Evolutionary conservation across 208 protist genomes (phyloP).

Genomic region (Trypanosoma cruzi): DNA sequence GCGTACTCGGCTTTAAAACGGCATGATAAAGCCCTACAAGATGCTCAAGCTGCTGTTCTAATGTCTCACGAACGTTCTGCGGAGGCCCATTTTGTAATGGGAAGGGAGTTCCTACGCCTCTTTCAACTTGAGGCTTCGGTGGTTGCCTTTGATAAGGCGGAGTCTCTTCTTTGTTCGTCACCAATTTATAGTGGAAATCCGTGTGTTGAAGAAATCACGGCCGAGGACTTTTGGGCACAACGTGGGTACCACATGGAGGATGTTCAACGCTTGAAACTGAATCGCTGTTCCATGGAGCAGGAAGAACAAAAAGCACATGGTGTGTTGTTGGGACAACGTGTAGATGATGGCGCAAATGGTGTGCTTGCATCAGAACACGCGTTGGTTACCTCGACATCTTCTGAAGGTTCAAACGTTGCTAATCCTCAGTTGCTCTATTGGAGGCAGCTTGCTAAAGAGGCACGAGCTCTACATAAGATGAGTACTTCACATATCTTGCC

Average conservation of each 20-base stretch:
- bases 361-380: neutral
- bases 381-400: neutral
- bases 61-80: slow-evolving; percentile 50
- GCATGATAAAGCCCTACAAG: slow-evolving; percentile 62
- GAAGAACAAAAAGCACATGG: slow-evolving; percentile 29
- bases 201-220: slow-evolving; percentile 29
- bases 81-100: slow-evolving; percentile 71
- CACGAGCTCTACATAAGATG: slow-evolving; percentile 57
- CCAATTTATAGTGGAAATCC: neutral
- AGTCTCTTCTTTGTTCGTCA: slow-evolving; percentile 42
- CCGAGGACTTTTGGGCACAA: slow-evolving; percentile 77
- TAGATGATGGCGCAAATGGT: slow-evolving; percentile 2
- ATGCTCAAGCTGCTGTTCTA: slow-evolving; percentile 55
- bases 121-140: slow-evolving; percentile 53
- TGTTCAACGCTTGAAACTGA: slow-evolving; percentile 37
- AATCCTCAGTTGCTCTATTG: slow-evolving; percentile 53
- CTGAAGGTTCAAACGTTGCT: neutral
- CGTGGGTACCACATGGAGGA: slow-evolving; percentile 60
- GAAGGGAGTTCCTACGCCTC: slow-evolving; percentile 59
- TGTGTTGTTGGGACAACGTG: neutral
- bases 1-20: slow-evolving; percentile 53
- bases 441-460: slow-evolving; percentile 53
- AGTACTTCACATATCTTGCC: slow-evolving; percentile 53
- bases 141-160: slow-evolving; percentile 63
- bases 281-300: slow-evolving; percentile 47